Conservation (phyloP, 768 basidiomycete species). For the Sporobolomyces pararoseus region DNA sequence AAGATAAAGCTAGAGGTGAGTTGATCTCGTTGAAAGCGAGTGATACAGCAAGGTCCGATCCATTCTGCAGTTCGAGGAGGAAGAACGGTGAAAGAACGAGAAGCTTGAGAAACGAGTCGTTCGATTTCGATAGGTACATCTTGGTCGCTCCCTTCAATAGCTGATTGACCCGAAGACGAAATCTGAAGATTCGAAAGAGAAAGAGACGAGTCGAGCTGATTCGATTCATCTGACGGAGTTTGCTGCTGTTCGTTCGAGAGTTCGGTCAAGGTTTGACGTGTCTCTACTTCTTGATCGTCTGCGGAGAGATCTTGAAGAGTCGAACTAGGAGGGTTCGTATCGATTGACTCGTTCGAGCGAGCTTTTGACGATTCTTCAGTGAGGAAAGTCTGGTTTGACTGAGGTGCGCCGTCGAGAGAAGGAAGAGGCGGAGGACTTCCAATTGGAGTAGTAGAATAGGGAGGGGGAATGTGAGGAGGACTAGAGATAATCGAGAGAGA, state of each 20-base stretch:
- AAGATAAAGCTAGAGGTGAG: neutral
- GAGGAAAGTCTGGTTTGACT: too few species aligned
- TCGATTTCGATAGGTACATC: neutral
- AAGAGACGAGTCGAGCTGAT: neutral
- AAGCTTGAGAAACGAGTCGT: neutral
- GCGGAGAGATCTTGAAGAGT: neutral
- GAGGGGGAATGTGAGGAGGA: neutral
- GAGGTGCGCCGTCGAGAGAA: neutral
- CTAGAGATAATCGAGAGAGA: neutral
- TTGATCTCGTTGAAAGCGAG: neutral
- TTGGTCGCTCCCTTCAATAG: neutral
- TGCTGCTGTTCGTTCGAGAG: too few species aligned
- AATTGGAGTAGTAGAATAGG: neutral
- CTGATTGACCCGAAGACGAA: neutral
- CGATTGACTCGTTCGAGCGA: neutral
- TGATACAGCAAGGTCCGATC: neutral
- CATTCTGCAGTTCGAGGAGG: neutral
- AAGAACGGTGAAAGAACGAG: too few species aligned
- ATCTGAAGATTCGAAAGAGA: conserved; percentile 1
- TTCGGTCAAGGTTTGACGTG: too few species aligned
- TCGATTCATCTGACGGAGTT: too few species aligned
- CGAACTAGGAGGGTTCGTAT: neutral
- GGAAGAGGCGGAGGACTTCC: neutral
- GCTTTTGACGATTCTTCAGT: neutral
- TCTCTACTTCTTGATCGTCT: too few species aligned